Conservation (phyloP, 116 monocot species). For the Papilionanthe hybrid region DNA sequence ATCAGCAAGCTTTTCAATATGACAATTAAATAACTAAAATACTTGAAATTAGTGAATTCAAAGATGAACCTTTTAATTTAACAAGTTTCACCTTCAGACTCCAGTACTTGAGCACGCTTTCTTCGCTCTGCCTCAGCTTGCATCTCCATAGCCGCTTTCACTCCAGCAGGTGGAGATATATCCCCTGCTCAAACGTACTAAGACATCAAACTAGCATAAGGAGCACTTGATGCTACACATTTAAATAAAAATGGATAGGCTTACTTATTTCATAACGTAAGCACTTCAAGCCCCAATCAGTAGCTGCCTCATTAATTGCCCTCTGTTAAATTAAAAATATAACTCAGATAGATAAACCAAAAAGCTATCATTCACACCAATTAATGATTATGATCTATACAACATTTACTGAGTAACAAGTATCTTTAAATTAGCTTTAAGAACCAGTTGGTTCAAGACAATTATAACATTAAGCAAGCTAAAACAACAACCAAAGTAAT, state of each 20-base stretch:
- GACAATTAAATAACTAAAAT: conserved; percentile 3
- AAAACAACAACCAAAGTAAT: not conserved
- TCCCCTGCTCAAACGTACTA: conserved; percentile 42
- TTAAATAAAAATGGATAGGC: conserved; percentile 5
- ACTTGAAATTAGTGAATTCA: not conserved
- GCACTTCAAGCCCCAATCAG: conserved; percentile 86
- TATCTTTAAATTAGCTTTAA: not conserved
- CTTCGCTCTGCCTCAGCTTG: conserved; percentile 96
- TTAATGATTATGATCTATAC: not conserved
- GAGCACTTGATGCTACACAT: not conserved
- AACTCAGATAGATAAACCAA: conserved; percentile 3
- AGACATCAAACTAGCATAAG: not conserved
- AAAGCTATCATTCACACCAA: not conserved
- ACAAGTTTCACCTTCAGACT: conserved; percentile 73
- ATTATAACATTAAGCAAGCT: not conserved
- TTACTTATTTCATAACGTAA: conserved; percentile 89
- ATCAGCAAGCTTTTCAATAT: conserved; percentile 4
- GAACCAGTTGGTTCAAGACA: not conserved
- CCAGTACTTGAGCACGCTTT: conserved; percentile 94
- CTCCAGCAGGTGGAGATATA: conserved; percentile 86
- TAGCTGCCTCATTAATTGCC: conserved; percentile 85
- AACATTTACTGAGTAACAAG: not conserved
- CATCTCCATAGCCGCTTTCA: conserved; percentile 95
- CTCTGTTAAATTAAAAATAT: conserved; percentile 46
- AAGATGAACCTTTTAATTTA: not conserved